Percentiles rank a stretch among this genome's conserved stretches.
Evolutionary conservation across 1,284 basidiomycete genomes (phyloP).

Genomic region (Marasmius oreades): DNA sequence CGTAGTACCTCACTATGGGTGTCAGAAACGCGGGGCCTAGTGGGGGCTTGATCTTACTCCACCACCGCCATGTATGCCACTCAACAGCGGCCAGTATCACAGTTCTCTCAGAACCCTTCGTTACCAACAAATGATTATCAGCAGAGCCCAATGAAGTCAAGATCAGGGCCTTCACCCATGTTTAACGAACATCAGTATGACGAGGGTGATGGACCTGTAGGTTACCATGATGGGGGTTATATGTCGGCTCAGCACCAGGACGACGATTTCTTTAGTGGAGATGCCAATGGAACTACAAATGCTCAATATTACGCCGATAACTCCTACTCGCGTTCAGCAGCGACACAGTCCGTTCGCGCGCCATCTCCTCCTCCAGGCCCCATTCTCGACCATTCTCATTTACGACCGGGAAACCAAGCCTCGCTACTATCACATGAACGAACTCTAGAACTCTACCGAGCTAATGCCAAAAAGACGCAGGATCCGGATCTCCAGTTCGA

Average conservation of each 20-base stretch:
- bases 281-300: slow-evolving; percentile 3
- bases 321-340: slow-evolving; percentile 25
- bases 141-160: slow-evolving; percentile 3
- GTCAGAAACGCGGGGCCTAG: no score
- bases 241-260: slow-evolving; percentile 10
- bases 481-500: slow-evolving; percentile 98
- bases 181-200: slow-evolving; percentile 9
- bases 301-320: slow-evolving; percentile 11
- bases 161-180: slow-evolving; percentile 7
- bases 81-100: slow-evolving; percentile 10
- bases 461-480: slow-evolving; percentile 98
- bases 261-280: slow-evolving; percentile 12
- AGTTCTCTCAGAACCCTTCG: slow-evolving; percentile 5
- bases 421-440: slow-evolving; percentile 91
- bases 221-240: slow-evolving; percentile 9
- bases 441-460: slow-evolving; percentile 94
- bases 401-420: slow-evolving; percentile 90
- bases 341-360: slow-evolving; percentile 42
- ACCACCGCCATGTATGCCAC: slow-evolving; percentile 13
- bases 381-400: slow-evolving; percentile 90
- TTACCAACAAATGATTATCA: slow-evolving; percentile 2
- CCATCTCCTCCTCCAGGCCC: slow-evolving; percentile 59
- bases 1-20: no score
- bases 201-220: background rate
- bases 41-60: background rate